Conservation (phyloP, 2,329 filamentous ascomycete genomes). For the Fusarium sp. region DNA sequence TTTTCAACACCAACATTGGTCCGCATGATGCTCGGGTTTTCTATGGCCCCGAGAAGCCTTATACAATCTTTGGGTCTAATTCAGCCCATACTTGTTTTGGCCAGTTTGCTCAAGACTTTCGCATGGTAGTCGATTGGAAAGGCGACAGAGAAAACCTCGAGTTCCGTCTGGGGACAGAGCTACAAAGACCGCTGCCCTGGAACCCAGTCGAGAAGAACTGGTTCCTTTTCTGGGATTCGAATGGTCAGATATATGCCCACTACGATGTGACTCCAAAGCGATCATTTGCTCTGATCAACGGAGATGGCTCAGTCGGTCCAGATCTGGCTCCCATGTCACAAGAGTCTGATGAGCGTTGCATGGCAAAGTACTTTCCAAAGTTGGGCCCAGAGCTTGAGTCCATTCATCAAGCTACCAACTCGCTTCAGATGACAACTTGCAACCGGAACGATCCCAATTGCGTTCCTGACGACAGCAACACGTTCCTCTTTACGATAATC, state of each 20-base stretch:
- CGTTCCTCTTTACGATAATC: slow-evolving; percentile 64
- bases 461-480: slow-evolving; percentile 56
- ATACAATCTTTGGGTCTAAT: slow-evolving; percentile 66
- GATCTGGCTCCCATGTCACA: slow-evolving; percentile 55
- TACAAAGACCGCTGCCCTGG: slow-evolving; percentile 60
- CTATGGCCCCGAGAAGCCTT: slow-evolving; percentile 61
- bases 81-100: slow-evolving; percentile 66
- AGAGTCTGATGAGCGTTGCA: slow-evolving; percentile 56
- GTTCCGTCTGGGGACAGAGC: slow-evolving; percentile 59
- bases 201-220: slow-evolving; percentile 68
- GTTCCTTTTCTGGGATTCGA: slow-evolving; percentile 68
- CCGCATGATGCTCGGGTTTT: slow-evolving; percentile 70
- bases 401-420: slow-evolving; percentile 70
- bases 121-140: slow-evolving; percentile 58
- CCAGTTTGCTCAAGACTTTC: slow-evolving; percentile 66
- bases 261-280: slow-evolving; percentile 63
- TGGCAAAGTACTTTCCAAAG: slow-evolving; percentile 57
- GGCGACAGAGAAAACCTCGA: slow-evolving; percentile 40
- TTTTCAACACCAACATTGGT: slow-evolving; percentile 58
- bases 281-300: slow-evolving; percentile 57
- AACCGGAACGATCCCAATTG: slow-evolving; percentile 57
- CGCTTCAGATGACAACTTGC: slow-evolving; percentile 66
- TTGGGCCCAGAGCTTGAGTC: slow-evolving; percentile 52
- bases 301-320: slow-evolving; percentile 58
- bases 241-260: slow-evolving; percentile 60